These are phyloP conservation scores for Eucalyptus cloeziana DNA, from an alignment of 345 rosid species.

Conservation along the genomic window DNA sequence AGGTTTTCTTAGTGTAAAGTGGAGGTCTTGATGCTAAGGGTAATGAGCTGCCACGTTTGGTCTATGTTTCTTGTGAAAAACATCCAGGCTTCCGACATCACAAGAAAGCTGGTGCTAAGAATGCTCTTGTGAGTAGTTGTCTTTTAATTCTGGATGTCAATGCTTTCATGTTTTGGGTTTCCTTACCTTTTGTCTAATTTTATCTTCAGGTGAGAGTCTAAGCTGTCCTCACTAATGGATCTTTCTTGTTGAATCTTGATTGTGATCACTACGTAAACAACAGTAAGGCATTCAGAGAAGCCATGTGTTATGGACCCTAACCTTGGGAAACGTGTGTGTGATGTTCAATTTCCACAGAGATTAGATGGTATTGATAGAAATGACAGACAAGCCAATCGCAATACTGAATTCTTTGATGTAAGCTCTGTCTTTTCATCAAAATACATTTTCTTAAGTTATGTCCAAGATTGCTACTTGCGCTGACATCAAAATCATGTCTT, in stretches of 20 bases:
- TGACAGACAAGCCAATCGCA: conserved; percentile 83
- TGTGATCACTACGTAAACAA: too few relatives aligned
- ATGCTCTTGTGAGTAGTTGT: conserved; percentile 48
- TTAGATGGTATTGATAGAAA: conserved; percentile 82
- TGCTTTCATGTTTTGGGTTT: background rate
- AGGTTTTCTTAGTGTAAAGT: conserved; percentile 94
- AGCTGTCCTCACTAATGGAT: conserved; percentile 88
- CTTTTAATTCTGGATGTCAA: background rate
- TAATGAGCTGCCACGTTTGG: conserved; percentile 75
- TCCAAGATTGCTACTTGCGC: background rate
- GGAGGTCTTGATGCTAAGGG: conserved; percentile 93
- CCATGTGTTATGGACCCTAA: conserved; percentile 96
- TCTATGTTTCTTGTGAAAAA: conserved; percentile 92
- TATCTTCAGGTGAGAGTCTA: conserved; percentile 72
- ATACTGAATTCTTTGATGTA: conserved; percentile 92
- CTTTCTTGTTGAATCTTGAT: too few relatives aligned
- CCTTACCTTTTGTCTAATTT: background rate
- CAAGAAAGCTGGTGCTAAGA: conserved; percentile 97
- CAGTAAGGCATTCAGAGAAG: conserved; percentile 47
- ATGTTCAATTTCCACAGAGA: conserved; percentile 95
- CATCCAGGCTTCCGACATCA: conserved; percentile 93
- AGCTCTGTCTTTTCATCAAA: background rate
- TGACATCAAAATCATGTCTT: background rate
- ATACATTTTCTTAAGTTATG: background rate
- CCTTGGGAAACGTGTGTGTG: conserved; percentile 77